These are phyloP conservation scores for Plasmodium vivax DNA, from an alignment of 169 alveolate genomes.

Conservation along the genomic window DNA sequence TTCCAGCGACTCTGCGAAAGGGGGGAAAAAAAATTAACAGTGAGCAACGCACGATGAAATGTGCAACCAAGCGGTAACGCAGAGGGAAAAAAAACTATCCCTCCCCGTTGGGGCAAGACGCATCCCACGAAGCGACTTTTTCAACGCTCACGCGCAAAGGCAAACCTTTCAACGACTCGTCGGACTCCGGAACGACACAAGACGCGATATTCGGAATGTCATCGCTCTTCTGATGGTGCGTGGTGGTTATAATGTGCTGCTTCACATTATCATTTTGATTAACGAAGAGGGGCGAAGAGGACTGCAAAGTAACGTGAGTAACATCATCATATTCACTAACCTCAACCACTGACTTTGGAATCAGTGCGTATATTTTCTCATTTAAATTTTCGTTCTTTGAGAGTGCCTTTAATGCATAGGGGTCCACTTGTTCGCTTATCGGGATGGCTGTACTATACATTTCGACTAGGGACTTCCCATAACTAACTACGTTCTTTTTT, in stretches of 20 bases:
- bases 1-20: constrained; percentile 45
- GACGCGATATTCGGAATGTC: constrained; percentile 56
- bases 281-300: constrained; percentile 69
- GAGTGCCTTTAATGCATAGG: constrained; percentile 64
- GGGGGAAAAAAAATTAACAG: background rate
- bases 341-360: constrained; percentile 74
- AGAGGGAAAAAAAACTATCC: background rate
- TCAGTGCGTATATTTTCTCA: constrained; percentile 62
- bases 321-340: constrained; percentile 45
- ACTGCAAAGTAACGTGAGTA: constrained; percentile 71
- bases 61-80: background rate
- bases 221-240: constrained; percentile 22
- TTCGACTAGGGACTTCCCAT: constrained; percentile 50
- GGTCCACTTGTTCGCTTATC: constrained; percentile 37
- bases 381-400: constrained; percentile 40
- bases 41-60: background rate
- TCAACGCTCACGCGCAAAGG: background rate
- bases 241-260: constrained; percentile 50
- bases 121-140: background rate
- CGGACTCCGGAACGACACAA: constrained; percentile 39
- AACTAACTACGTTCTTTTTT: constrained; percentile 30
- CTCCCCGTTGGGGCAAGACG: background rate
- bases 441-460: constrained; percentile 75
- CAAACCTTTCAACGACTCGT: constrained; percentile 63
- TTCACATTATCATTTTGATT: constrained; percentile 54